Percentiles rank a stretch among this genome's conserved stretches.
phyloP scores from a whole-genome alignment of 2,329 filamentous ascomycete species.

The Pseudogymnoascus sp. region DNA sequence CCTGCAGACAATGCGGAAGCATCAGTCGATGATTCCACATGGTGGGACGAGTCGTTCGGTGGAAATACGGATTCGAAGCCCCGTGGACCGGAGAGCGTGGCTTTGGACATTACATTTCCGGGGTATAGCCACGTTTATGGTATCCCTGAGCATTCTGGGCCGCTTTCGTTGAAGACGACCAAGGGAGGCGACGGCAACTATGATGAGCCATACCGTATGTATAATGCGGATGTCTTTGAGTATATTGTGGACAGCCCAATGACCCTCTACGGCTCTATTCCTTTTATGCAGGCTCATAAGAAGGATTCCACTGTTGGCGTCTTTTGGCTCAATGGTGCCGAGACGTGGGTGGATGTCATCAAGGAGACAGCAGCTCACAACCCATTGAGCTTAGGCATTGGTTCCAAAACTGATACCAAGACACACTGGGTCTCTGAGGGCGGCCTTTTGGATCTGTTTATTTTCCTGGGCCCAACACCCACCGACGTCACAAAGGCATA shows the following conservation, averaged over 20 bases:
- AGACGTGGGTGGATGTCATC: conserved; percentile 94
- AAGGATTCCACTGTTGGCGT: conserved; percentile 90
- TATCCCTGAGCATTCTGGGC: conserved; percentile 86
- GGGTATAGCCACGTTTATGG: conserved; percentile 90
- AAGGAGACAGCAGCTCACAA: conserved; percentile 71
- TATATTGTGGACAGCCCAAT: conserved; percentile 96
- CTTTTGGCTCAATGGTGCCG: conserved; percentile 94
- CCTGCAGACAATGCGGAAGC: conserved; percentile 41
- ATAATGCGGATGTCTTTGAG: conserved; percentile 96
- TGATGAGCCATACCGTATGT: conserved; percentile 83
- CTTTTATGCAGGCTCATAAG: conserved; percentile 94
- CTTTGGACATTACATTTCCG: conserved; percentile 82
- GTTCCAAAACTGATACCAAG: conserved; percentile 65
- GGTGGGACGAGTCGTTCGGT: conserved; percentile 97
- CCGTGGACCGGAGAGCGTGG: conserved; percentile 87
- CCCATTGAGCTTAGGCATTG: conserved; percentile 65
- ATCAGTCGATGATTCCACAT: conserved; percentile 67
- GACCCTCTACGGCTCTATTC: conserved; percentile 96
- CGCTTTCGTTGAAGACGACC: conserved; percentile 82
- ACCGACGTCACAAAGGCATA: conserved; percentile 76
- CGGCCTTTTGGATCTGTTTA: conserved; percentile 83
- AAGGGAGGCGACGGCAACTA: conserved; percentile 81
- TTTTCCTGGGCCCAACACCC: conserved; percentile 85
- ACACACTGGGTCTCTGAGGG: conserved; percentile 97
- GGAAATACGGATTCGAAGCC: conserved; percentile 94